phyloP scores from a whole-genome alignment of 1,139 yeast species.

The Geotrichum phurueaensis region DNA sequence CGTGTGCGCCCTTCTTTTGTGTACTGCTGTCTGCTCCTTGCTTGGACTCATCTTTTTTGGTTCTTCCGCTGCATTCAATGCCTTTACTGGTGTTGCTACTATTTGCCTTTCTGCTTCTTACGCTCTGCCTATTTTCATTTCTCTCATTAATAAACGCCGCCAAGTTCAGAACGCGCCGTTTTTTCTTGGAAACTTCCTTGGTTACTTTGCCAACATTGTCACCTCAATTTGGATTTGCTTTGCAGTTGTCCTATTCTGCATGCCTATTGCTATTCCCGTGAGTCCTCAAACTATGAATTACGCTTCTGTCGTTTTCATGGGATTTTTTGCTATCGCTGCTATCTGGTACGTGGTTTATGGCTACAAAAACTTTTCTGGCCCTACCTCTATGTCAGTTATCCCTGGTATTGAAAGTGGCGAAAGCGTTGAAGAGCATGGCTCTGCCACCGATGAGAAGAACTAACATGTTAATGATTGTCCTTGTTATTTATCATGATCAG shows the following conservation, averaged over 20 bases:
- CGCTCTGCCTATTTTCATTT: slow-evolving; percentile 63
- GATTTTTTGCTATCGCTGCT: slow-evolving; percentile 15
- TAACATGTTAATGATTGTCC: background rate
- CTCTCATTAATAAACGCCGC: slow-evolving; percentile 51
- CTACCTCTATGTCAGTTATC: background rate
- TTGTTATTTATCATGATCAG: background rate
- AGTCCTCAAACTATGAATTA: slow-evolving; percentile 16
- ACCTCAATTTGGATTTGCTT: slow-evolving; percentile 16
- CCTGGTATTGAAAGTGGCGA: background rate
- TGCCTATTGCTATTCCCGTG: slow-evolving; percentile 19
- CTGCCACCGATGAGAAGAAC: background rate
- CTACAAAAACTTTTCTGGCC: slow-evolving; percentile 17
- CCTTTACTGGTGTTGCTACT: slow-evolving; percentile 78
- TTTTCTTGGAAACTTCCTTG: slow-evolving; percentile 15
- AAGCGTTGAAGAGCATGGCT: background rate
- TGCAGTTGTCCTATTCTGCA: slow-evolving; percentile 18
- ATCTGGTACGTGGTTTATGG: slow-evolving; percentile 18
- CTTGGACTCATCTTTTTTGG: slow-evolving; percentile 61
- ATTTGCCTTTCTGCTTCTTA: slow-evolving; percentile 71
- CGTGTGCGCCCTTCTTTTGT: slow-evolving; percentile 59
- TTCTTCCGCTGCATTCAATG: slow-evolving; percentile 70
- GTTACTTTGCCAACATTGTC: slow-evolving; percentile 14
- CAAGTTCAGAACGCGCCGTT: slow-evolving; percentile 14
- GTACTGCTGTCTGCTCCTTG: slow-evolving; percentile 56
- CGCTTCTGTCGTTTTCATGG: slow-evolving; percentile 19